Evolutionary conservation across 2,329 filamentous ascomycete genomes (phyloP), one percentile per base, ranked within the genome.

Genomic region (Capronia epimyces): DNA sequence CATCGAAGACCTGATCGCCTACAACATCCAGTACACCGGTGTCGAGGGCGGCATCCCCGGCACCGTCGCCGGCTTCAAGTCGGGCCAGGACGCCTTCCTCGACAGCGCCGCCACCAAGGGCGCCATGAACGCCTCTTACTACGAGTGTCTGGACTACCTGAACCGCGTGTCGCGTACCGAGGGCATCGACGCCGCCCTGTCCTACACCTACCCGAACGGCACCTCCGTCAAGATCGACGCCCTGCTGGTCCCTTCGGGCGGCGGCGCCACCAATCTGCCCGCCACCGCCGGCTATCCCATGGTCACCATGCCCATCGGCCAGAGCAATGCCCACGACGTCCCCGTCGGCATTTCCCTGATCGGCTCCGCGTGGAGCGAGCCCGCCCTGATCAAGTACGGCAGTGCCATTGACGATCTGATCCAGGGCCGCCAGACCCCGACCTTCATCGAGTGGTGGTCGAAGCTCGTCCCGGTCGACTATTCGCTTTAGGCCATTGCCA

Each of bases 211-310:
- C 21, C 40, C 65, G 1, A 43, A 27, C 27, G 43, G 43, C 31
- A 46, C 18, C 13, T 21, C 21, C 6, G 59, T 52, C 7, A 53
- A 67, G 18, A 69, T 89, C 1, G 76, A 81, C 49, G 85, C 78
- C 1, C 71, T 89, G 2, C 71, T 89, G 1, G 82, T 87, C 0
- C 85, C 85, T 4, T 74, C 83, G 0, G 80, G 85, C 61, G 81
- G 84, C 2, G 84, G 77, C 0, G 82, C 86, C 64, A 78, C 79
- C 3, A 81, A 87, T 66, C 6, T 87, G 51, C 82, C 84, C 0
- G 86, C 86, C 0, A 83, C 88, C 66, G 86, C 86, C 3, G 84
- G 85, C 0, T 89, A 89, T 63, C 86, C 85, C 0, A 75, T 86
- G 62, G 73, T 89, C 44, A 87, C 84, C 0, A 64, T 89, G 1